Base-by-base conservation (phyloP, 1,284 basidiomycete species). In the Cryptococcus jaspeensis region DNA sequence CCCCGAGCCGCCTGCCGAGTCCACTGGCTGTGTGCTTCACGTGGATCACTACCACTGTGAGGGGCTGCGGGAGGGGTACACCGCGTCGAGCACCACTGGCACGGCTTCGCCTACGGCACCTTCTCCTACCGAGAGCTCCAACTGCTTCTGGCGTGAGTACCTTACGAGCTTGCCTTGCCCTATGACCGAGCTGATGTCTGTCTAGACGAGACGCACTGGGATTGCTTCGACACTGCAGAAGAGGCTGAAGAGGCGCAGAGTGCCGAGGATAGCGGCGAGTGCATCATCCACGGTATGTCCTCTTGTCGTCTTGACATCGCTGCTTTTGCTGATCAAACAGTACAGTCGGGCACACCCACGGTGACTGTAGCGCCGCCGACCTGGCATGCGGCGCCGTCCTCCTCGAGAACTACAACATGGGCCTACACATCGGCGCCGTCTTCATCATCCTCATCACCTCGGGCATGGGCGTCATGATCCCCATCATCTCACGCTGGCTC, bases 371-470 rank as follows among this genome's bases (percentile, higher is more conserved):
- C 0, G 62, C 63, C 8, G 63, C 59, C 16, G 60, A 76, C 2
- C 65, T 72, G n/a, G 73, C 72, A 6, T 77, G 75, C 50, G 76
- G 72, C 55, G 44, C 63, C 2, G 55, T 70, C 52, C 56, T 68
- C 36, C 56, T 71, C 40, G 56, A 69, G 50, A 44, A 59, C 18
- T 81, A 78, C 73, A 66, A 80, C 55, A 61, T 78, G 49, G 61
- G 62, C 7, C 63, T 81, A 5, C 80, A 81, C 62, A 74, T 81
- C 40, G 79, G 65, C 5, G 60, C 79, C 1, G 61, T 81, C 53
- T 81, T 81, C 55, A 66, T 76, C 60, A 56, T 81, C 12, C 70
- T 81, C 46, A 59, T 73, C 36, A 69, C 71, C 0, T 76, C 77
- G 0, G 67, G 64, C 3, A 18, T 79, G 5, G 79, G 78, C 7